phyloP scores from a whole-genome alignment of 768 basidiomycete genomes.

The Tylopilus rubrobrunneus region DNA sequence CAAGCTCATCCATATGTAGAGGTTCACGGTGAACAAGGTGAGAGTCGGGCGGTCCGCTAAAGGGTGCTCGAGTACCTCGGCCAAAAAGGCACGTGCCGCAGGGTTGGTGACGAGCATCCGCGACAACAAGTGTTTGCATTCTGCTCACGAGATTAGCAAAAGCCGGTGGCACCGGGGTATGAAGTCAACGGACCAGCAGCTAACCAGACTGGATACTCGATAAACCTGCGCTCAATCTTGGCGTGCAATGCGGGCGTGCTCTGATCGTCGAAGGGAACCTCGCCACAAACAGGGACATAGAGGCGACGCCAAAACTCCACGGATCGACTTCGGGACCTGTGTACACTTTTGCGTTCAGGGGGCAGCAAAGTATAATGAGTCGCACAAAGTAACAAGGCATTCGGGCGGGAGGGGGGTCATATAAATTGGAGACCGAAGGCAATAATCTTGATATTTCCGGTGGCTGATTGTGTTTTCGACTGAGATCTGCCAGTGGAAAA shows the following conservation, averaged over 20 bases:
- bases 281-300: slow-evolving; percentile 96
- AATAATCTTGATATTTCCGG: slow-evolving; percentile 99
- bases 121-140: slow-evolving; percentile 91
- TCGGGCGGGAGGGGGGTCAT: slow-evolving; percentile 70
- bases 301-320: slow-evolving; percentile 98
- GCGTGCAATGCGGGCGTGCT: slow-evolving; percentile 99
- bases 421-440: slow-evolving; percentile 99
- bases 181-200: slow-evolving; percentile 66
- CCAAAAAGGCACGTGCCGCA: slow-evolving; percentile 70
- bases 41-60: slow-evolving; percentile 70
- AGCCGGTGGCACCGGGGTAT: not conserved
- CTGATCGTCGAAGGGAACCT: slow-evolving; percentile 98
- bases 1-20: slow-evolving; percentile 82
- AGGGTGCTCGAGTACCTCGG: slow-evolving; percentile 87
- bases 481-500: slow-evolving; percentile 62
- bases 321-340: slow-evolving; percentile 98
- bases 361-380: slow-evolving; percentile 96
- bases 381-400: slow-evolving; percentile 94
- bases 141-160: slow-evolving; percentile 38
- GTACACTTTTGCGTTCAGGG: slow-evolving; percentile 96
- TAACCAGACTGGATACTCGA: slow-evolving; percentile 97
- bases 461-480: slow-evolving; percentile 98
- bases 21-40: slow-evolving; percentile 90
- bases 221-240: slow-evolving; percentile 95
- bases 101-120: slow-evolving; percentile 97